Evolutionary conservation across 345 rosid genomes (phyloP).

Genomic region (Viola odorata): DNA sequence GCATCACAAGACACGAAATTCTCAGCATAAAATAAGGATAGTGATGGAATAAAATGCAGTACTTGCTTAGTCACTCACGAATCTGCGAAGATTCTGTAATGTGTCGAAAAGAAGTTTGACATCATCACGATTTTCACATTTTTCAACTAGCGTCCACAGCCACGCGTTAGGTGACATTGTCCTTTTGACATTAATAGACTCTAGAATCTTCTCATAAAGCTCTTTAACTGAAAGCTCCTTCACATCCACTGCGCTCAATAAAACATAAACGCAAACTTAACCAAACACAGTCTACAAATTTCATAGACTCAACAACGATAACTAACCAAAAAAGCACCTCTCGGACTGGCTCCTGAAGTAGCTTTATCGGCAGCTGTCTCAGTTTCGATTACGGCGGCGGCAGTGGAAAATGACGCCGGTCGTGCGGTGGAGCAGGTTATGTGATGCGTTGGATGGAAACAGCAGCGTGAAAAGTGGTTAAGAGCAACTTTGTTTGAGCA

Average conservation of each 20-base stretch:
- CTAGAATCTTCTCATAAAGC: conserved; percentile 48
- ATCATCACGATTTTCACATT: conserved; percentile 60
- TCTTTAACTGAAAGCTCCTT: conserved; percentile 70
- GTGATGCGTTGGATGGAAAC: not conserved
- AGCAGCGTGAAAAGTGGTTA: too few species aligned
- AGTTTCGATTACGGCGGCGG: not conserved
- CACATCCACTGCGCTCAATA: conserved; percentile 48
- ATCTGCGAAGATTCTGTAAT: conserved; percentile 62
- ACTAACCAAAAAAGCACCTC: not conserved
- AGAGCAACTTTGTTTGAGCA: not conserved
- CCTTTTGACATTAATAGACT: conserved; percentile 51
- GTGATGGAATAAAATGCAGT: not conserved
- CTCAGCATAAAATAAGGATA: not conserved
- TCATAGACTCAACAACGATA: not conserved
- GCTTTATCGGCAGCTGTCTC: not conserved
- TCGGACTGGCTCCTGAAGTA: not conserved
- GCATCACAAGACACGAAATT: conserved; percentile 21
- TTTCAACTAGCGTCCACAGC: conserved; percentile 71
- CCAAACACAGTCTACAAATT: not conserved
- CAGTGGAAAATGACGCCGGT: not conserved
- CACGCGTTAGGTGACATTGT: conserved; percentile 83
- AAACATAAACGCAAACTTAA: conserved; percentile 2
- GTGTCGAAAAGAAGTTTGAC: conserved; percentile 58
- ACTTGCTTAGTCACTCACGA: conserved; percentile 43
- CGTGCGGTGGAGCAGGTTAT: not conserved